A percentile compares a stretch with the other conserved stretches of the same genome.
phyloP scores from a whole-genome alignment of 371 early-diverging fungal genomes.

The Paramicrosporidium saccamoebae region DNA sequence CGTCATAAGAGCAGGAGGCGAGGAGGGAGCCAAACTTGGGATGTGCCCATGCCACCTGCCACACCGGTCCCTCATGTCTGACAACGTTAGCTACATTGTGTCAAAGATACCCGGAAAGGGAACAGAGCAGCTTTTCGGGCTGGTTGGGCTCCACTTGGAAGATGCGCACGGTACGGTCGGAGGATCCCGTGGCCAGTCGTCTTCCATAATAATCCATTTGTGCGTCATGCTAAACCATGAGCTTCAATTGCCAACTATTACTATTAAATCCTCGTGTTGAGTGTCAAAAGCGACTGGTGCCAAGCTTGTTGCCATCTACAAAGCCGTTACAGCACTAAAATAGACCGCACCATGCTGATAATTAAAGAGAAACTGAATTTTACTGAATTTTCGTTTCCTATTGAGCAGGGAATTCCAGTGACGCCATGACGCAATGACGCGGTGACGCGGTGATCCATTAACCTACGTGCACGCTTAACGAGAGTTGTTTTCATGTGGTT shows the following conservation, averaged over 20 bases:
- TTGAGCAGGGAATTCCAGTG: no score
- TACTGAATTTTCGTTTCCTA: no score
- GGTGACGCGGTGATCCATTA: no score
- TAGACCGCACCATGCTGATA: no score
- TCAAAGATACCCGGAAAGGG: constrained; percentile 23
- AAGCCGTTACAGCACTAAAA: no score
- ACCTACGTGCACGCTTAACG: no score
- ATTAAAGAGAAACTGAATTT: no score
- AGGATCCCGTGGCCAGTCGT: constrained; percentile 80
- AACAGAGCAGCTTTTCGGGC: constrained; percentile 30
- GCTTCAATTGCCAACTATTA: constrained; percentile 6
- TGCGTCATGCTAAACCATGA: constrained; percentile 50
- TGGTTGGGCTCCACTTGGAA: constrained; percentile 55
- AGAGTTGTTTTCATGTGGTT: no score
- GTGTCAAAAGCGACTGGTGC: constrained; percentile 25
- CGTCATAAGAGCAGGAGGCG: constrained; percentile 84
- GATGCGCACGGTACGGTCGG: constrained; percentile 64
- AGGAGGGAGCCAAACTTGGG: constrained; percentile 80
- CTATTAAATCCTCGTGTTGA: constrained; percentile 75
- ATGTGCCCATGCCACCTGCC: constrained; percentile 97
- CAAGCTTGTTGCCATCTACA: neutral
- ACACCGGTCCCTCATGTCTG: constrained; percentile 88
- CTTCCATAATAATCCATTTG: constrained; percentile 91
- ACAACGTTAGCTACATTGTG: neutral
- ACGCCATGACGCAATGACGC: no score